phyloP scores from a whole-genome alignment of 768 basidiomycete species.

The Boletus coccyginus region DNA sequence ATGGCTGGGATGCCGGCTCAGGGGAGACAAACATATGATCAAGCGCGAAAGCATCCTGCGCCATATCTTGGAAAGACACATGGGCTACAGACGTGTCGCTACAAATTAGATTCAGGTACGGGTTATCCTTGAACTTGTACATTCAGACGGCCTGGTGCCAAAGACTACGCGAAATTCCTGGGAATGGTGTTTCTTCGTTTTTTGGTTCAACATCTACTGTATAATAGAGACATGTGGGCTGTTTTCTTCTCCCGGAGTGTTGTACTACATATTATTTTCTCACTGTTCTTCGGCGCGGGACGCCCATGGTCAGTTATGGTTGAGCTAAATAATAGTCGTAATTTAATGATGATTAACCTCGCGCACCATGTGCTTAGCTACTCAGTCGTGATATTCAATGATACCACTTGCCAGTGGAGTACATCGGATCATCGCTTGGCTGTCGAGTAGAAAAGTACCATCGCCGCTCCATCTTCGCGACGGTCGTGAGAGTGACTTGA shows the following conservation, averaged over 20 bases:
- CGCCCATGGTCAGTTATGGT: no score
- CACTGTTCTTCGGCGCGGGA: neutral
- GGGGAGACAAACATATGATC: neutral
- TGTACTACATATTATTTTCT: neutral
- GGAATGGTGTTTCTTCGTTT: neutral
- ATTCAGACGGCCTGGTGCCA: neutral
- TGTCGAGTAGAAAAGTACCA: neutral
- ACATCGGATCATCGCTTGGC: neutral
- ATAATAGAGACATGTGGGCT: neutral
- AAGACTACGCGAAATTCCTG: neutral
- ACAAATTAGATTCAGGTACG: neutral
- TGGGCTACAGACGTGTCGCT: constrained; percentile 7
- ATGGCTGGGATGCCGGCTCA: constrained; percentile 10
- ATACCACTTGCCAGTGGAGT: neutral
- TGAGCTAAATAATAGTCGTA: no score
- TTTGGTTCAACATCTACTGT: neutral
- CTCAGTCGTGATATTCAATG: neutral
- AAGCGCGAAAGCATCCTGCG: constrained; percentile 19
- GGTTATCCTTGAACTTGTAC: neutral
- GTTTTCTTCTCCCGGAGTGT: neutral
- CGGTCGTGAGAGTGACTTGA: neutral
- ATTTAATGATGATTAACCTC: neutral
- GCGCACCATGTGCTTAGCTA: no score
- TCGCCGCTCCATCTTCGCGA: neutral
- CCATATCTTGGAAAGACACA: constrained; percentile 14